Evolutionary conservation across 257 asterid genomes (phyloP), one percentile per base, ranked within the genome.

Genomic region (Parsonsia alboflavescens): DNA sequence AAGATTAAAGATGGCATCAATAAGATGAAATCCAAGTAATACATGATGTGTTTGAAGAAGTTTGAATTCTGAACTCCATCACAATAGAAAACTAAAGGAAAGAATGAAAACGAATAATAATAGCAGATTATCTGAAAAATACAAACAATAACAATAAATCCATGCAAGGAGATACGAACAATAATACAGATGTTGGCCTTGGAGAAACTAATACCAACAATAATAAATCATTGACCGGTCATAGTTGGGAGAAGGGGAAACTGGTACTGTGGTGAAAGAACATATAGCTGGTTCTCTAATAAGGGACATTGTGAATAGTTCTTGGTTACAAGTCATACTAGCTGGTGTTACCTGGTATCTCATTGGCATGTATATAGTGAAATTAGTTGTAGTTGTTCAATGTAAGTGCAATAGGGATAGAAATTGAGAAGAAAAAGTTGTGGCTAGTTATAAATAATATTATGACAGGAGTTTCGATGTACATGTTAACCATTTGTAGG

Each of bases 291-390:
- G 98, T 58, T 84, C 97, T 3, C 10, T 90, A 30, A 85, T 85
- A 36, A 76, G 90, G 72, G 88, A 83, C 52, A 70, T 93, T 64
- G 93, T 93, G 9, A 91, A 93, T 76, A 90, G 97, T 76, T 56
- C 88, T n/a, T 87, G 96, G 91, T 74, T 86, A 72, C 96, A 89
- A 77, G 85, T 81, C 58, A 74, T 68, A 70, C 82, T 90, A 64
- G 97, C 96, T 1, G 96, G 92, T 46, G 76, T 86, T 69, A 89
- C 97, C 9, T 90, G 98, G 98, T 90, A 86, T 77, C 80, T 91
- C 42, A 80, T 91, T 73, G 91, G 81, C 33, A 69, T 79, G 78
- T 87, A 74, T 77, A 70, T 83, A 19, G 76, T 92, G 30, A 93
- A 81, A 84, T 66, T 91, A 10, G 82, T 87, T 2, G 84, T 36